A percentile compares a stretch with the other conserved stretches of the same genome.
These are phyloP conservation scores for Panellus pusillus DNA, from an alignment of 768 basidiomycete genomes.

Conservation along the genomic window DNA sequence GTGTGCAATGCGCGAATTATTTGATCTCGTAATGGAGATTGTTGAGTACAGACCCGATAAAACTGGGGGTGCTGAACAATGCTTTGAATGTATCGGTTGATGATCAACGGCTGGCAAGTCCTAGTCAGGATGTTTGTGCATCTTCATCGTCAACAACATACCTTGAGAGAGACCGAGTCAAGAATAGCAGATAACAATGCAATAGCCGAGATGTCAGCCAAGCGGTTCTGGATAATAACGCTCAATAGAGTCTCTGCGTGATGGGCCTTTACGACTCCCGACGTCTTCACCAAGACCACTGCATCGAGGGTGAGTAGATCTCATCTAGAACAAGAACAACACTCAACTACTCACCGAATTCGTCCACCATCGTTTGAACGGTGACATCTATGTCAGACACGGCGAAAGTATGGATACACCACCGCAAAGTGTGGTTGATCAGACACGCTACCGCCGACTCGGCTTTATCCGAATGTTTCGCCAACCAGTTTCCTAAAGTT, in stretches of 20 bases:
- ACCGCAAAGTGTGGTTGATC: constrained; percentile 50
- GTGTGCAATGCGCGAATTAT: constrained; percentile 58
- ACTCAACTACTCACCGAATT: constrained; percentile 17
- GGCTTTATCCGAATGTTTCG: constrained; percentile 21
- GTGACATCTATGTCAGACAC: constrained; percentile 28
- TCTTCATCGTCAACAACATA: constrained; percentile 27
- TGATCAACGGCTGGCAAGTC: constrained; percentile 57
- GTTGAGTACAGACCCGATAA: constrained; percentile 41
- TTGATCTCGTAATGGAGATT: constrained; percentile 38
- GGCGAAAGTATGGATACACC: constrained; percentile 50
- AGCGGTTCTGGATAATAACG: constrained; percentile 59
- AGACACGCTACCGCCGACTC: constrained; percentile 30
- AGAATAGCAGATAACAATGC: constrained; percentile 45
- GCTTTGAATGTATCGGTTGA: constrained; percentile 75
- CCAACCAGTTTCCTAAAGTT: constrained; percentile 31
- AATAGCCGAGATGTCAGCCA: constrained; percentile 43
- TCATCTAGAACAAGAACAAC: neutral
- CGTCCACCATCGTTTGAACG: constrained; percentile 27
- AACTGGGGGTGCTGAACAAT: constrained; percentile 72
- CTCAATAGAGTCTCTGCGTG: constrained; percentile 72
- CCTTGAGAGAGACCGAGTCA: constrained; percentile 59
- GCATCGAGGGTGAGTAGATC: constrained; percentile 10
- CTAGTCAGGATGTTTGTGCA: neutral
- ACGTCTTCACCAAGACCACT: constrained; percentile 32
- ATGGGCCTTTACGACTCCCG: constrained; percentile 47